Base-by-base conservation (phyloP, 495 filamentous ascomycete genomes). In the Talaromyces ruber region DNA sequence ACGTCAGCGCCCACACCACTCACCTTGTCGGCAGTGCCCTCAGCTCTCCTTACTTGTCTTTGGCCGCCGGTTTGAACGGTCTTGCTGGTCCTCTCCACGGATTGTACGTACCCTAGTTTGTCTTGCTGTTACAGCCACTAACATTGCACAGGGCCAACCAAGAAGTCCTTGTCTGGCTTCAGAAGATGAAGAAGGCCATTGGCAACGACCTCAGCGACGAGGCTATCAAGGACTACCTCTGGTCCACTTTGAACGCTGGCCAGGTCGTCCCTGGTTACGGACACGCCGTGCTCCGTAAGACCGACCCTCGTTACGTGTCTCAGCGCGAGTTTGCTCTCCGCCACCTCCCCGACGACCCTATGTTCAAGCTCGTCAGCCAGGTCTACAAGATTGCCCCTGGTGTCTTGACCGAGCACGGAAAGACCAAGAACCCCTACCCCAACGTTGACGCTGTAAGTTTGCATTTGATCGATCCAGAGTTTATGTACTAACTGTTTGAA, bases 351-450 rank as follows among this genome's bases (percentile, higher is more conserved):
- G 83, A 94, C 74, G 93, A 97, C 82, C 90, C 91, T 66, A 96
- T 98, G 92, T 98, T 97, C 91, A 89, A 98, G 84, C 88, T 98
- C 61, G 94, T 98, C 80, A 91, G 87, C 85, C 92, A 97, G 81
- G 93, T 98, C 66, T 97, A 96, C 87, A 97, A 98, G 88, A 97
- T 98, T 72, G 94, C 94, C 61, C 95, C 94, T 64, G 90, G 89
- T 71, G 94, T 98, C 62, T 81, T 98, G 68, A 98, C 95, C 63
- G 93, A 98, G 84, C 94, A 98, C 81, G 94, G 94, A 79, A 98
- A 98, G 90, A 96, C 92, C 78, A 95, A 95, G 88, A 94, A 95
- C 88, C 84, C 86, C 59, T 88, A 80, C 76, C 87, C 86, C 63
- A 87, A 88, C 73, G 86, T 89, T 62, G 87, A 89, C 74, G 81